Evolutionary conservation across 192 early-diverging fungal species (phyloP).

Genomic region (Chytriomyces hyalinus): DNA sequence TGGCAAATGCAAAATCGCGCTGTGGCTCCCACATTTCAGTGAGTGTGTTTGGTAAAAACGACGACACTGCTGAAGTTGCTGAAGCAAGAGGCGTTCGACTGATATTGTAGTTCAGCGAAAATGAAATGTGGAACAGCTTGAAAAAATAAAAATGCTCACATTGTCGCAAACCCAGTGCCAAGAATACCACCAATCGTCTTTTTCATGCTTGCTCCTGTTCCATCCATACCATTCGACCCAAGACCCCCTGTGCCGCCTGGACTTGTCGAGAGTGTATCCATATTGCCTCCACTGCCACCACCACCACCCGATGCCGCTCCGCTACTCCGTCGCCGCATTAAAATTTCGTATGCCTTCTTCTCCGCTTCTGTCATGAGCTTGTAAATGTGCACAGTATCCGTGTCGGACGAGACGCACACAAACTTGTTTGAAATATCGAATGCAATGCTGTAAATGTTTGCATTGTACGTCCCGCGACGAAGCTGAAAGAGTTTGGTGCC

Average conservation of each 20-base stretch:
- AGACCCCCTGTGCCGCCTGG: no score
- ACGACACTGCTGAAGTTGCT: slow-evolving; percentile 75
- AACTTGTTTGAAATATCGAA: slow-evolving; percentile 77
- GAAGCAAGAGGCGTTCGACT: slow-evolving; percentile 45
- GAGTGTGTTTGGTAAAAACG: slow-evolving; percentile 76
- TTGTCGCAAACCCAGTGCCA: slow-evolving; percentile 11
- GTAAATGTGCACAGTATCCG: slow-evolving; percentile 97
- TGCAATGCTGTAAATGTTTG: slow-evolving; percentile 88
- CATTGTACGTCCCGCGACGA: slow-evolving; percentile 90
- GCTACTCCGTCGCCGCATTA: not conserved
- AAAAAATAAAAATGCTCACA: not conserved
- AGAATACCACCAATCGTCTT: slow-evolving; percentile 12
- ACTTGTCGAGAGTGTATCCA: no score
- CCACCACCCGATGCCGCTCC: not conserved
- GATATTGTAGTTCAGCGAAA: not conserved
- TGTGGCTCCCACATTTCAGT: slow-evolving; percentile 96
- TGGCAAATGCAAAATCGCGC: slow-evolving; percentile 92
- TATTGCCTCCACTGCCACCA: not conserved
- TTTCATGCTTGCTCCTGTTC: slow-evolving; percentile 3
- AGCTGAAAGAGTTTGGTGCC: slow-evolving; percentile 91
- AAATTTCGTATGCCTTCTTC: not conserved
- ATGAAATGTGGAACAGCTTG: not conserved
- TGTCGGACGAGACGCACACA: slow-evolving; percentile 85
- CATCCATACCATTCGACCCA: not conserved
- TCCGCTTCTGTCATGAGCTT: slow-evolving; percentile 58